Conservation (phyloP, 176 grass and related monocot species). For the Oryza nivara region DNA sequence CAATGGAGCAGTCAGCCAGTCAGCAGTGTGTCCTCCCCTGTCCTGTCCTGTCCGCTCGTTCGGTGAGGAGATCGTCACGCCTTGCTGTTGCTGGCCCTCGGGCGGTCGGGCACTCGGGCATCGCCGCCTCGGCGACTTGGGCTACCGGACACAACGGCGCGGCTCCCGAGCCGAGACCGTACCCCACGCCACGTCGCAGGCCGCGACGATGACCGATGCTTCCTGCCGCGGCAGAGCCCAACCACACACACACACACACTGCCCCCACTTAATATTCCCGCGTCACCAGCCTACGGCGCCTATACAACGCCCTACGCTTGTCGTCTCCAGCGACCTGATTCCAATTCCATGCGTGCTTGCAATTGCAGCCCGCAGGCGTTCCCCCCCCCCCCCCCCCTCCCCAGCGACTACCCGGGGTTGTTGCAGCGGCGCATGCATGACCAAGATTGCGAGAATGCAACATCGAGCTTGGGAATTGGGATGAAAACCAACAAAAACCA, state of each 20-base stretch:
- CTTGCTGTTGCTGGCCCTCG: not conserved
- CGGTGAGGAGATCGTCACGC: not conserved
- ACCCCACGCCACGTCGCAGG: not conserved
- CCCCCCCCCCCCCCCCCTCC: too few species aligned
- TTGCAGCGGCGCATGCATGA: not conserved
- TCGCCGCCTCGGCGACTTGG: not conserved
- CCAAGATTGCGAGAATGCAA: not conserved
- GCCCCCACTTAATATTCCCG: constrained; percentile 24
- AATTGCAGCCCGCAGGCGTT: not conserved
- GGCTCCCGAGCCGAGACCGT: not conserved
- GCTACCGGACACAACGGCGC: not conserved
- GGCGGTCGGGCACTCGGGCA: not conserved
- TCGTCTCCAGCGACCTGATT: not conserved
- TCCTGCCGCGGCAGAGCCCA: constrained; percentile 35
- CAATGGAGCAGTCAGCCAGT: not conserved
- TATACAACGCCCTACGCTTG: not conserved
- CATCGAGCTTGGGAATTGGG: not conserved
- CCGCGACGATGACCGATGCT: constrained; percentile 40
- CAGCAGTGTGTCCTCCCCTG: not conserved
- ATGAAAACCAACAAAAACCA: not conserved
- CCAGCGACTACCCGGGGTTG: not conserved
- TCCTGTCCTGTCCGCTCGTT: constrained; percentile 2
- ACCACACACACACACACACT: not conserved
- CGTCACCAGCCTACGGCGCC: not conserved
- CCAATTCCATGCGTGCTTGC: not conserved